A percentile compares a stretch with the other conserved stretches of the same genome.
Evolutionary conservation across 768 basidiomycete genomes (phyloP).

Genomic region (Suillus occidentalis): DNA sequence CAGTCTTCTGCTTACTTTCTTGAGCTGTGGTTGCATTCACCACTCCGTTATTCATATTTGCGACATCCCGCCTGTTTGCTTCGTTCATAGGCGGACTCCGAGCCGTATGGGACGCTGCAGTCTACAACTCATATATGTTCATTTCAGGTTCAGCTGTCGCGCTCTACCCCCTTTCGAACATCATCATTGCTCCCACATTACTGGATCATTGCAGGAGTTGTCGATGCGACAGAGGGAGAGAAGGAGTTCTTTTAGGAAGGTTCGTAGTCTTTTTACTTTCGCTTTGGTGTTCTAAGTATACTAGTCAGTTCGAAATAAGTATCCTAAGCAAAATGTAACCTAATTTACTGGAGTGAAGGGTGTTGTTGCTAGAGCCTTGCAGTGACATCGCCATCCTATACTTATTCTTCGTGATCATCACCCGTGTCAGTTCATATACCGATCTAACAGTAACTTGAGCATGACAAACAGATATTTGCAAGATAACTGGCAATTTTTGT

Average conservation of each 20-base stretch:
- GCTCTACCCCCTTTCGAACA: slow-evolving; percentile 39
- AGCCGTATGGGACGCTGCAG: slow-evolving; percentile 35
- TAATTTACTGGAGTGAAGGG: too few relatives aligned
- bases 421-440: too few relatives aligned
- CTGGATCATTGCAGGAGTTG: background rate
- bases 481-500: too few relatives aligned
- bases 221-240: too few relatives aligned
- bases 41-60: slow-evolving; percentile 20
- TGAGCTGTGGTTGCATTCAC: background rate
- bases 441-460: too few relatives aligned
- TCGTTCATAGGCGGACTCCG: slow-evolving; percentile 34
- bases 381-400: background rate
- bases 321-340: background rate
- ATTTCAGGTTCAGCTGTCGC: slow-evolving; percentile 40
- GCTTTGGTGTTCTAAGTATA: background rate
- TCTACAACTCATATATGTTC: slow-evolving; percentile 47
- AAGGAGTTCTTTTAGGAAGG: background rate
- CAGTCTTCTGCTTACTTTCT: too few relatives aligned
- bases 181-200: background rate
- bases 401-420: background rate
- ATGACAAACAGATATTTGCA: too few relatives aligned
- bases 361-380: background rate
- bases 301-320: background rate
- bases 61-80: background rate
- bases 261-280: background rate